Percentiles rank a stretch among this genome's conserved stretches.
Evolutionary conservation across 441 rosid species (phyloP).

Genomic region (Adansonia rubrostipa): DNA sequence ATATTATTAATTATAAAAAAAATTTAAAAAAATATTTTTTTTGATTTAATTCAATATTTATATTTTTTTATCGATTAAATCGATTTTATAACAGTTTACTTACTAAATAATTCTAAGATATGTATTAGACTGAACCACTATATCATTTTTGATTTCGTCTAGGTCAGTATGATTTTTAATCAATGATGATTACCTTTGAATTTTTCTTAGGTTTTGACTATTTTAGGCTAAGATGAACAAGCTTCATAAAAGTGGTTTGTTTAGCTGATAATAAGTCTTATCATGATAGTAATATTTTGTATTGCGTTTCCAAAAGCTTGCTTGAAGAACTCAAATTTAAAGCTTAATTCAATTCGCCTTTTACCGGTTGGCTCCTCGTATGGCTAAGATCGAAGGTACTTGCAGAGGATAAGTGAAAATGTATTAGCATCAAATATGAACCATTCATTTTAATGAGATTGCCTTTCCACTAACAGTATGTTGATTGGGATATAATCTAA

Average conservation of each 20-base stretch:
- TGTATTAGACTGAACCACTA: too few species aligned
- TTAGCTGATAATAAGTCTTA: neutral
- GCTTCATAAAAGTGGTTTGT: neutral
- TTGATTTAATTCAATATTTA: too few species aligned
- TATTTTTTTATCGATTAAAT: too few species aligned
- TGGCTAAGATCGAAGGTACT: conserved; percentile 21
- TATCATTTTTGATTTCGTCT: too few species aligned
- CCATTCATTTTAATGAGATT: conserved; percentile 2
- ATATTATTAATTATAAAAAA: too few species aligned
- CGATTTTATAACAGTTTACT: too few species aligned
- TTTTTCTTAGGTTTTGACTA: neutral
- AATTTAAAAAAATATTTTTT: too few species aligned
- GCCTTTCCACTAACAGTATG: neutral
- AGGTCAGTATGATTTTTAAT: too few species aligned
- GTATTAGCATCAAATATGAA: neutral
- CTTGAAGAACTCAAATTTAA: neutral
- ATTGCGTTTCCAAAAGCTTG: neutral
- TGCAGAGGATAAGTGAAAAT: neutral
- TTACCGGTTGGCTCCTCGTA: too few species aligned
- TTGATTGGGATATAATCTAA: conserved; percentile 1
- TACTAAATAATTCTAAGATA: too few species aligned
- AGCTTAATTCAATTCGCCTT: neutral
- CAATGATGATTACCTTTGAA: neutral
- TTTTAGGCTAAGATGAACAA: neutral
- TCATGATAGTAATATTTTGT: neutral